Evolutionary conservation across 2,329 filamentous ascomycete species (phyloP).

Genomic region (Colletotrichum sp.): DNA sequence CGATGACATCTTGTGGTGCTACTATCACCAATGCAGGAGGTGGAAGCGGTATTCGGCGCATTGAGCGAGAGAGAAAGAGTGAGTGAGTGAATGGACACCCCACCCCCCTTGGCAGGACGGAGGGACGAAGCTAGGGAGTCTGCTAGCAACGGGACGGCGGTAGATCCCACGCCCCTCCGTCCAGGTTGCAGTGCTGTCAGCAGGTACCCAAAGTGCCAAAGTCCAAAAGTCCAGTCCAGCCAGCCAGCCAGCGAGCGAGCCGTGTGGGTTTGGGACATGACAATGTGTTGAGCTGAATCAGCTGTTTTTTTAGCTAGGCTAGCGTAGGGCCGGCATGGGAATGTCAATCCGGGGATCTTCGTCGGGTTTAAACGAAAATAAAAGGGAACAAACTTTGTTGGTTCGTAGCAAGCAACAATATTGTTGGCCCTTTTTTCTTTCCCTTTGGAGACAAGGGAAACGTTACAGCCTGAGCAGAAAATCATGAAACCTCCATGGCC

Average conservation of each 20-base stretch:
- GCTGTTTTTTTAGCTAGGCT: not conserved
- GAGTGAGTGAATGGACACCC: not conserved
- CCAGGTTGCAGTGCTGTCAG: not conserved
- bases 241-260: not conserved
- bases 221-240: not conserved
- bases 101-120: not conserved
- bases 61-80: not conserved
- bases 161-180: not conserved
- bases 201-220: not conserved
- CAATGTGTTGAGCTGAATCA: not conserved
- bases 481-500: not conserved
- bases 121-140: conserved; percentile 3
- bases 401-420: not conserved
- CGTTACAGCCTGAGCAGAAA: not conserved
- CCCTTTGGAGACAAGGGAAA: not conserved
- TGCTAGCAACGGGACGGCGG: conserved; percentile 12
- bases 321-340: not conserved
- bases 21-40: conserved; percentile 9
- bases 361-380: not conserved
- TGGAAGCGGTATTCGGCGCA: not conserved
- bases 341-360: not conserved
- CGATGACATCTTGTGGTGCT: conserved; percentile 6
- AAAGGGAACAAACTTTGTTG: not conserved
- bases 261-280: not conserved
- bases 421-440: not conserved